These are phyloP conservation scores for Trichophyton simii DNA, from an alignment of 2,329 filamentous ascomycete genomes.

Conservation along the genomic window DNA sequence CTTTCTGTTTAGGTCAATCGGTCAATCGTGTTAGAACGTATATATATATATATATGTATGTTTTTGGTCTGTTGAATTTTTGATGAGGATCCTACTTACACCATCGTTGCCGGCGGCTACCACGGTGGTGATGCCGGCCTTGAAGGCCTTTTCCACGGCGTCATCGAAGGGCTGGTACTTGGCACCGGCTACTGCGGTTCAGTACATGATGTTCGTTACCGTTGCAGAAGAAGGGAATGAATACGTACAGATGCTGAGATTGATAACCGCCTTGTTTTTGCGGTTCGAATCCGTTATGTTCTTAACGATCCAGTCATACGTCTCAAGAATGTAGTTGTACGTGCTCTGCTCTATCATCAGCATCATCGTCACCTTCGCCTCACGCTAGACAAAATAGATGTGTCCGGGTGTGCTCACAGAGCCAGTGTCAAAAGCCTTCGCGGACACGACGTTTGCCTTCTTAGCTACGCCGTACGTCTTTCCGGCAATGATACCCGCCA, in stretches of 20 bases:
- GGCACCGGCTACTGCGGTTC: neutral
- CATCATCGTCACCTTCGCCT: neutral
- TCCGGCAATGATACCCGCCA: constrained; percentile 7
- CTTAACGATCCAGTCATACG: constrained; percentile 10
- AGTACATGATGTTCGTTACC: neutral
- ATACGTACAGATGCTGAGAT: constrained; percentile 10
- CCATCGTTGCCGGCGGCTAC: constrained; percentile 9
- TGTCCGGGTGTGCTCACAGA: neutral
- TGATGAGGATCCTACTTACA: neutral
- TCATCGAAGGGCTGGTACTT: constrained; percentile 9
- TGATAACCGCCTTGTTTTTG: constrained; percentile 8
- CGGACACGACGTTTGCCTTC: constrained; percentile 8
- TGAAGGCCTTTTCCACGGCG: constrained; percentile 8
- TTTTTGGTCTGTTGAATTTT: neutral
- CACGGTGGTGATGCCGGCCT: constrained; percentile 9
- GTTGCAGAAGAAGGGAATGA: neutral
- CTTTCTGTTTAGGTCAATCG: neutral
- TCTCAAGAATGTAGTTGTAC: constrained; percentile 9
- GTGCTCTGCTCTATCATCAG: constrained; percentile 12
- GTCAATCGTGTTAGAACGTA: neutral
- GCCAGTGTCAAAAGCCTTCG: constrained; percentile 9
- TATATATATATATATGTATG: neutral
- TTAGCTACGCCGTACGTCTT: constrained; percentile 11
- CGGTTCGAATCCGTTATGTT: constrained; percentile 8
- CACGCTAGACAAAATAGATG: too few relatives aligned